Percentiles rank a stretch among this genome's conserved stretches.
These are phyloP conservation scores for Ophiostoma novo-ulmi DNA, from an alignment of 2,329 filamentous ascomycete species.

Conservation along the genomic window DNA sequence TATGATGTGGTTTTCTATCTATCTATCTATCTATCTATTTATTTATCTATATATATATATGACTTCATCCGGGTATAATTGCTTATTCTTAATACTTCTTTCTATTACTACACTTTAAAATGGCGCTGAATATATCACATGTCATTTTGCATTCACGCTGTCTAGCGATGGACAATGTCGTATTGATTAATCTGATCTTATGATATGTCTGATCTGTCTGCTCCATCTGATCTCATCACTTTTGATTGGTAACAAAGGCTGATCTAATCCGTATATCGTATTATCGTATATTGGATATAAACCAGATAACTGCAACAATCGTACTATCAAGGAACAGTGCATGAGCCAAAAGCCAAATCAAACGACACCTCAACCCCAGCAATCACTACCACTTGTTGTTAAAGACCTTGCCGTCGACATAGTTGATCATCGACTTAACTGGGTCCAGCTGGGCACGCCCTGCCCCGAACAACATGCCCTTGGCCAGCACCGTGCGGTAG, in stretches of 20 bases:
- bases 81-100: neutral
- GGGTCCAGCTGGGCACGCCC: slow-evolving; percentile 40
- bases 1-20: neutral
- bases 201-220: neutral
- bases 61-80: too few species aligned
- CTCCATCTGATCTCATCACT: neutral
- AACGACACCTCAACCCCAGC: neutral
- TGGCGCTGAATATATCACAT: neutral
- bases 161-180: too few species aligned
- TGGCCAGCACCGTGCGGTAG: slow-evolving; percentile 49
- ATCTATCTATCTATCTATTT: neutral
- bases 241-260: neutral
- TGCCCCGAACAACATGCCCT: slow-evolving; percentile 48
- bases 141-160: neutral
- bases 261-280: neutral
- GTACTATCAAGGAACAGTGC: neutral
- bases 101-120: neutral
- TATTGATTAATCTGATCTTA: neutral
- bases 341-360: neutral
- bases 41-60: neutral
- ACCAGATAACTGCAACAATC: neutral
- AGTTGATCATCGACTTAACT: slow-evolving; percentile 48
- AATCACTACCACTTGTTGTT: slow-evolving; percentile 37
- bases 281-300: neutral
- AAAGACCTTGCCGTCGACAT: slow-evolving; percentile 44